Conservation (phyloP, 2,329 filamentous ascomycete genomes). For the Metarhizium humberi region DNA sequence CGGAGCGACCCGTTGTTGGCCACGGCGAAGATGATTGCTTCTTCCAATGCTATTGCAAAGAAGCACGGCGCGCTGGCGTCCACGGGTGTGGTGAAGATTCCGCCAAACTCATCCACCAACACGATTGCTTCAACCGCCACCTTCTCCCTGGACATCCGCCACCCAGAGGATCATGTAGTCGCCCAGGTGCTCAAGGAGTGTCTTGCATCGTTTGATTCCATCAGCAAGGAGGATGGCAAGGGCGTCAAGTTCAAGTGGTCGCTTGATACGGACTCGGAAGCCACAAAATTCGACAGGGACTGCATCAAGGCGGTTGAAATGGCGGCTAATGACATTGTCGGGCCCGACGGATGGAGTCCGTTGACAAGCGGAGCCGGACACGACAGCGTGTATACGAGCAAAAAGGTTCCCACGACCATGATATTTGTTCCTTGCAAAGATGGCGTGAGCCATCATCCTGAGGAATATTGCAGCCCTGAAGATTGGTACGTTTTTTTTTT, state of each 20-base stretch:
- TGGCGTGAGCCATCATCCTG: constrained; percentile 28
- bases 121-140: constrained; percentile 58
- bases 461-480: constrained; percentile 25
- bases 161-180: constrained; percentile 44
- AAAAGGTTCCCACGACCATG: constrained; percentile 26
- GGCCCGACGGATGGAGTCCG: constrained; percentile 26
- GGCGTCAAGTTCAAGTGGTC: constrained; percentile 44
- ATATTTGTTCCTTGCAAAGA: constrained; percentile 27
- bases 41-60: constrained; percentile 18
- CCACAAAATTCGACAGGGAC: constrained; percentile 54
- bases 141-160: constrained; percentile 59
- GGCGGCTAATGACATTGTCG: constrained; percentile 45
- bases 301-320: constrained; percentile 56
- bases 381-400: constrained; percentile 26
- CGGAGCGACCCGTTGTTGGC: constrained; percentile 24
- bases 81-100: constrained; percentile 21
- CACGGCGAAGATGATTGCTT: constrained; percentile 24
- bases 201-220: constrained; percentile 13
- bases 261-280: constrained; percentile 49
- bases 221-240: constrained; percentile 16
- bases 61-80: constrained; percentile 17
- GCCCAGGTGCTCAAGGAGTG: constrained; percentile 27
- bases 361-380: constrained; percentile 30
- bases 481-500: constrained; percentile 17
- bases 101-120: constrained; percentile 58